Evolutionary conservation across 345 rosid genomes (phyloP), one percentile per base, ranked within the genome.

Genomic region (Aquilaria sinensis): DNA sequence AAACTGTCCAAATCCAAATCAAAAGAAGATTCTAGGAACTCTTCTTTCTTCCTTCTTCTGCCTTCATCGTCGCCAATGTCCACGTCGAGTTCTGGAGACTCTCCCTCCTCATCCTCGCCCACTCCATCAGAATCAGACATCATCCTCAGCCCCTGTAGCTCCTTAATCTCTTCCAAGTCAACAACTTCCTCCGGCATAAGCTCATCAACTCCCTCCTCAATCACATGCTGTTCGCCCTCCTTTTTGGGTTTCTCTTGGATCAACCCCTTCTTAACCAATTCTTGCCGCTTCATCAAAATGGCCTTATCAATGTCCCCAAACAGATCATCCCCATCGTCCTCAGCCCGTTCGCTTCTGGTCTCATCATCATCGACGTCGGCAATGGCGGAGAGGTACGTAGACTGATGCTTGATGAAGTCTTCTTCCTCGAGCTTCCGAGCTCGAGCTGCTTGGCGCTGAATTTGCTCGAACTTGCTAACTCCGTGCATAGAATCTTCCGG

Each of bases 291-390:
- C 85, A 87, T 64, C 0, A 88, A 86, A 48, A 93, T 84, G 47
- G 98, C 97, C 58, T 85, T 81, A 53, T 93, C 97, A 31, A 93
- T 84, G 59, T 93, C 96, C 15, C 92, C 85, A 60, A 87, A 93
- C 58, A 90, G 63, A 60, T 93, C 98, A 33, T 83, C 97, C 12
- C 77, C 87, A 58, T 66, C 75, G 1, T 5, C 70, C 62, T 23
- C 37, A 33, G 45, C 49, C 63, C 3, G 47, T 2, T 47, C 71
- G 69, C 49, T 72, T 63, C 6, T 66, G 70, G 57, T 31, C 31
- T 57, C 33, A 47, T 72, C 76, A 67, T 91, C 96, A n/a, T 92
- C 90, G 9, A 78, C 80, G 53, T 88, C 91, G 1, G 93, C 91
- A 43, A 93, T 81, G 70, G 94, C 97, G 33, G 86, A 75, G 78